These are phyloP conservation scores for Coriaria nepalensis DNA, from an alignment of 306 rosid species.

Conservation along the genomic window DNA sequence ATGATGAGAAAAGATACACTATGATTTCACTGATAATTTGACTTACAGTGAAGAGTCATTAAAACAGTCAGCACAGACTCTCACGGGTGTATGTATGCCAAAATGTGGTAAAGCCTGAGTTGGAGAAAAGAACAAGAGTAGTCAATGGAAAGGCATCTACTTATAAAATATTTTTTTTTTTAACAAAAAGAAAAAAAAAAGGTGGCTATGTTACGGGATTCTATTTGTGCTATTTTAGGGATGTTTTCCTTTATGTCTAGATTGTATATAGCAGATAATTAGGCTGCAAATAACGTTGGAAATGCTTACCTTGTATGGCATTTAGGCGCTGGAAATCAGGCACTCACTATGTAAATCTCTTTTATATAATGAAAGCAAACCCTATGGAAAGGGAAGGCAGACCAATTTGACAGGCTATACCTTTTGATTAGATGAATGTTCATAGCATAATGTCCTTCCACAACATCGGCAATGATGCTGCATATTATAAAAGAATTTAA, in stretches of 20 bases:
- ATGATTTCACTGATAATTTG: constrained; percentile 8
- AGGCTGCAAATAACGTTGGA: too few species aligned
- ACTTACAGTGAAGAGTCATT: constrained; percentile 51
- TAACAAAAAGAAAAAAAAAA: neutral
- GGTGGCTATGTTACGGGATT: too few species aligned
- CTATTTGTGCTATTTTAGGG: too few species aligned
- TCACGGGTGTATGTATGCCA: constrained; percentile 56
- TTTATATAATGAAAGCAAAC: too few species aligned
- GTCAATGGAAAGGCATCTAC: constrained; percentile 12
- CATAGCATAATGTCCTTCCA: constrained; percentile 84
- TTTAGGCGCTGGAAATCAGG: too few species aligned
- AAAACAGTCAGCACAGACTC: constrained; percentile 88
- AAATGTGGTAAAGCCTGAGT: constrained; percentile 80
- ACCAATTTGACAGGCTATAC: too few species aligned
- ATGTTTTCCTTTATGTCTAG: too few species aligned
- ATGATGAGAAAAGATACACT: neutral
- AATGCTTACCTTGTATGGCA: too few species aligned
- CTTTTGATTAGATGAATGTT: constrained; percentile 81
- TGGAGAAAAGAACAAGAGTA: constrained; percentile 10
- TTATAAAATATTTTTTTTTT: too few species aligned
- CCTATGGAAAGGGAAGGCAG: too few species aligned
- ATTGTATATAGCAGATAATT: too few species aligned
- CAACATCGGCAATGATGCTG: constrained; percentile 96
- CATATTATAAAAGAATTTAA: constrained; percentile 15
- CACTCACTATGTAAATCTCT: too few species aligned